Evolutionary conservation across 2,329 filamentous ascomycete genomes (phyloP).

Genomic region (Ophiostoma himal-ulmi): DNA sequence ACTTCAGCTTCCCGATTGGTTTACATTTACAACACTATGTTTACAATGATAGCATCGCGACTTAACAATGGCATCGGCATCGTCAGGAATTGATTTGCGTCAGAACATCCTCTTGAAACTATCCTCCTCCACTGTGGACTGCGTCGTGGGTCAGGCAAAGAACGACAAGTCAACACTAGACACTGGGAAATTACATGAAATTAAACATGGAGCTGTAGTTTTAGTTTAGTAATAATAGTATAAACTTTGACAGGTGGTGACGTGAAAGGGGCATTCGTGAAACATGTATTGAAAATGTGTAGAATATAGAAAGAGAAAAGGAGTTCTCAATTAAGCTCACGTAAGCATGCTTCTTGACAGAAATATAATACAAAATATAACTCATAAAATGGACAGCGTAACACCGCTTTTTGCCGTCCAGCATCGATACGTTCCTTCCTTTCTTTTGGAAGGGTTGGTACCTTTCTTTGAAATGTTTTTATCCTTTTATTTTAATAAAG

Average conservation of each 20-base stretch:
- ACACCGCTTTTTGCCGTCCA: conserved; percentile 19
- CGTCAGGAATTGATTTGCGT: not conserved
- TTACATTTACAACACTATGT: too few relatives aligned
- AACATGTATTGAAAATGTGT: too few relatives aligned
- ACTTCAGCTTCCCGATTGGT: too few relatives aligned
- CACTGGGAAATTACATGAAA: not conserved
- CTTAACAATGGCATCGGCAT: not conserved
- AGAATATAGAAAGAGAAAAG: too few relatives aligned
- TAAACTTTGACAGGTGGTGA: not conserved
- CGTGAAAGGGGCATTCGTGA: not conserved
- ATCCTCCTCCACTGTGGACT: not conserved
- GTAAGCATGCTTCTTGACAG: not conserved
- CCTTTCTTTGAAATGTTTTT: not conserved
- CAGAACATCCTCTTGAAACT: not conserved
- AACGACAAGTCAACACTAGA: not conserved
- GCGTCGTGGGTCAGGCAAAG: not conserved
- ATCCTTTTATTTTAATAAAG: not conserved
- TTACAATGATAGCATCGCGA: not conserved
- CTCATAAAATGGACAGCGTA: conserved; percentile 13
- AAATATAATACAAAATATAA: not conserved
- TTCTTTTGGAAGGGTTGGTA: not conserved
- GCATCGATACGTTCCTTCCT: not conserved
- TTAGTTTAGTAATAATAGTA: too few relatives aligned
- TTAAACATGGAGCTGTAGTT: not conserved
- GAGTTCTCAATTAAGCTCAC: not conserved